Evolutionary conservation across 139 green algal genomes (phyloP).

Genomic region (Pleodorina starrii): DNA sequence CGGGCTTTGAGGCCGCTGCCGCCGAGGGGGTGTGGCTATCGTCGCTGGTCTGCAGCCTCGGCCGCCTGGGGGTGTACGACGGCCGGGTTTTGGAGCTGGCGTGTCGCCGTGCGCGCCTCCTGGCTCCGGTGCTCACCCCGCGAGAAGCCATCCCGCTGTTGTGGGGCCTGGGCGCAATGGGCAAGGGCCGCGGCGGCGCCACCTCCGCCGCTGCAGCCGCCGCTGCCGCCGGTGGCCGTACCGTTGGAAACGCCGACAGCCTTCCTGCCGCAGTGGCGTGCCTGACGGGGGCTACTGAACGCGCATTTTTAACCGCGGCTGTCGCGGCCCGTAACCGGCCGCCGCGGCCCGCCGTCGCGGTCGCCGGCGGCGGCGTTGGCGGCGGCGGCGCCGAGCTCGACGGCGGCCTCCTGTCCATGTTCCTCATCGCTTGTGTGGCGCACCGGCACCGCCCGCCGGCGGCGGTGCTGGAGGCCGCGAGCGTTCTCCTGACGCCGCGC

Average conservation of each 20-base stretch:
- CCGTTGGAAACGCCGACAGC: neutral
- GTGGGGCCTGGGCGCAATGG: conserved; percentile 34
- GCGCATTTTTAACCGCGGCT: neutral
- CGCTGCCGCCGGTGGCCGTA: neutral
- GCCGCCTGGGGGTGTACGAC: neutral
- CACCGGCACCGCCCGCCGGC: conserved; percentile 19
- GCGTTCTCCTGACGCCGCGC: conserved; percentile 4
- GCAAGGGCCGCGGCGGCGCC: neutral
- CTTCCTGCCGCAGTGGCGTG: neutral
- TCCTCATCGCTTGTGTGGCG: neutral
- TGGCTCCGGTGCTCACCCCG: neutral
- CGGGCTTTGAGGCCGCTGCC: neutral
- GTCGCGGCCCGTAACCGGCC: neutral
- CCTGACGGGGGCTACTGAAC: conserved; percentile 9
- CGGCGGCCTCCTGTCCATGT: conserved; percentile 40
- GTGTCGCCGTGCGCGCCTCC: neutral
- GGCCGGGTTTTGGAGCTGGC: neutral
- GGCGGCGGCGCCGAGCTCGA: neutral
- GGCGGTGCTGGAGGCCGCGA: conserved; percentile 12
- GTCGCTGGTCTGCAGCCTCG: conserved; percentile 15
- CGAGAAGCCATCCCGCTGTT: conserved; percentile 33
- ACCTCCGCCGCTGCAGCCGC: neutral
- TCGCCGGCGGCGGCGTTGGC: neutral
- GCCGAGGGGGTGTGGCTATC: conserved; percentile 17
- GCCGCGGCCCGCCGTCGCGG: neutral